phyloP scores from a whole-genome alignment of 805 yeast genomes.

The Metschnikowia baotianmanensis region DNA sequence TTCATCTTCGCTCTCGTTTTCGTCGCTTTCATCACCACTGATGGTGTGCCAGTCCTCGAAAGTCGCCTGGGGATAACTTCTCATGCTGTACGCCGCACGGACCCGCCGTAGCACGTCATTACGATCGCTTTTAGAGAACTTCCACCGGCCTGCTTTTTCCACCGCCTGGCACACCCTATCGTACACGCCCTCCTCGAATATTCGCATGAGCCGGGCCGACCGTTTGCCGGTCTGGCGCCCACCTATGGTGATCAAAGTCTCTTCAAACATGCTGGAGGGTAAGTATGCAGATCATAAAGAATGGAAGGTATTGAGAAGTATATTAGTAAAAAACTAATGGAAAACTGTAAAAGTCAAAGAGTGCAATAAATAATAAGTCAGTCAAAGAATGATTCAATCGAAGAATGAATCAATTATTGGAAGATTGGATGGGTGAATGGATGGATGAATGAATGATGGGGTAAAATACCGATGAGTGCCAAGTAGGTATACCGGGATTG shows the following conservation, averaged over 20 bases:
- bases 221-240: constrained; percentile 6
- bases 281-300: background rate
- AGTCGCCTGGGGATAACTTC: constrained; percentile 15
- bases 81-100: constrained; percentile 9
- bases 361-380: no score
- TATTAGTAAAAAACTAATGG: no score
- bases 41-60: constrained; percentile 17
- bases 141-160: constrained; percentile 10
- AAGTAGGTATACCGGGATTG: no score
- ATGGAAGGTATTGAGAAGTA: no score
- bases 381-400: no score
- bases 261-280: constrained; percentile 14
- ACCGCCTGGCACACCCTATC: constrained; percentile 4
- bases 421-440: no score
- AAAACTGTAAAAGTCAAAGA: no score
- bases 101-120: constrained; percentile 19
- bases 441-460: no score
- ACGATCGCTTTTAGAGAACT: constrained; percentile 13
- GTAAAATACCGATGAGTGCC: no score
- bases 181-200: constrained; percentile 8
- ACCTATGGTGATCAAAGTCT: constrained; percentile 1
- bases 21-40: background rate
- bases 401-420: no score
- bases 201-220: constrained; percentile 9
- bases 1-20: background rate